These are phyloP conservation scores for Leptosphaerulina australis DNA, from an alignment of 2,329 filamentous ascomycete genomes.

Conservation along the genomic window DNA sequence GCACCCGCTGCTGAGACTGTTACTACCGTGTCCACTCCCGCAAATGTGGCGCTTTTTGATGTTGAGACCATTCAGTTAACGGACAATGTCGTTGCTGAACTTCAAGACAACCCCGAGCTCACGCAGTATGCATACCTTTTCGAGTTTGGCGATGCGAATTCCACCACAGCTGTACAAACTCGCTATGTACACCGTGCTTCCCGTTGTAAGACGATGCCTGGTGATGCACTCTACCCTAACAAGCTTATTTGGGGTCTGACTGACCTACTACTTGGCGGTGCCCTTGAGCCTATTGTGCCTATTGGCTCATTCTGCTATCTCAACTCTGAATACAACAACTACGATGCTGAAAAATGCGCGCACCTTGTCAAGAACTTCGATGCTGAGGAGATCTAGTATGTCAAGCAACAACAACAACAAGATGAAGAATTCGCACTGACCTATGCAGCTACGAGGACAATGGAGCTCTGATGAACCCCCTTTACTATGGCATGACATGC, in stretches of 20 bases:
- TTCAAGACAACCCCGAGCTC: slow-evolving; percentile 24
- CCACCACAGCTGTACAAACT: slow-evolving; percentile 4
- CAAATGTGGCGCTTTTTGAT: slow-evolving; percentile 31
- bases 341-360: slow-evolving; percentile 34
- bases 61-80: slow-evolving; percentile 34
- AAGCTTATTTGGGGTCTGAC: slow-evolving; percentile 30
- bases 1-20: slow-evolving; percentile 37
- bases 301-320: slow-evolving; percentile 39
- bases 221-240: slow-evolving; percentile 33
- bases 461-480: slow-evolving; percentile 36
- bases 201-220: slow-evolving; percentile 39
- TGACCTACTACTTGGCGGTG: slow-evolving; percentile 32
- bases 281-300: slow-evolving; percentile 35
- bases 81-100: slow-evolving; percentile 29
- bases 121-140: slow-evolving; percentile 31
- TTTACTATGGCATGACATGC: slow-evolving; percentile 41
- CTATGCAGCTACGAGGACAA: slow-evolving; percentile 28
- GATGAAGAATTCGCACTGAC: background rate
- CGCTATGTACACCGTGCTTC: slow-evolving; percentile 19
- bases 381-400: slow-evolving; percentile 32
- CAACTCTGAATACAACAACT: slow-evolving; percentile 37
- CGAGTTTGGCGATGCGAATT: slow-evolving; percentile 46
- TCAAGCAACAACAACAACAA: too few species aligned
- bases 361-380: slow-evolving; percentile 25
- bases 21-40: slow-evolving; percentile 23